These are phyloP conservation scores for Beauveria sp. DNA, from an alignment of 2,329 filamentous ascomycete genomes.

Conservation along the genomic window DNA sequence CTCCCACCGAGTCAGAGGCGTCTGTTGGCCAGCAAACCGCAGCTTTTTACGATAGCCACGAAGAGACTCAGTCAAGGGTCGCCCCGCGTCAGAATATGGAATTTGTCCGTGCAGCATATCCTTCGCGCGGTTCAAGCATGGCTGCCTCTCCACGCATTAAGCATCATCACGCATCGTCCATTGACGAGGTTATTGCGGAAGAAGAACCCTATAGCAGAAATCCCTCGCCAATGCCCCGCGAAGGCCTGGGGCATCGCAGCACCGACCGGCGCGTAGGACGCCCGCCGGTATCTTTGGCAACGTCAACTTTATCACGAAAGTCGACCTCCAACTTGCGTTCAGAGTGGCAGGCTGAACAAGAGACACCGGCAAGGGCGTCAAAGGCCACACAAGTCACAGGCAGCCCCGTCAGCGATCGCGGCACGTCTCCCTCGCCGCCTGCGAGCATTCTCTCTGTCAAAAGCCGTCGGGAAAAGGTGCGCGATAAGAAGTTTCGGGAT, in stretches of 20 bases:
- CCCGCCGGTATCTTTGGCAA: constrained; percentile 8
- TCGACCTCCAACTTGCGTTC: constrained; percentile 2
- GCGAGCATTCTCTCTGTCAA: constrained; percentile 18
- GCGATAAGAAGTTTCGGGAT: constrained; percentile 32
- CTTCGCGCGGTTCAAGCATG: constrained; percentile 22
- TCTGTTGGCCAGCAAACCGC: neutral
- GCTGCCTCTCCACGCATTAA: constrained; percentile 14
- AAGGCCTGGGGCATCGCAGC: neutral
- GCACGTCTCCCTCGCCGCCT: constrained; percentile 12
- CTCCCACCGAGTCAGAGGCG: neutral
- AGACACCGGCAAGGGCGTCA: neutral
- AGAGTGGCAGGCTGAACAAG: neutral
- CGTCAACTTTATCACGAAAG: neutral
- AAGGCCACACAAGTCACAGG: constrained; percentile 13
- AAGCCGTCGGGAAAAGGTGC: constrained; percentile 31
- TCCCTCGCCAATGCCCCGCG: constrained; percentile 8
- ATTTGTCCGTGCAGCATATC: constrained; percentile 16
- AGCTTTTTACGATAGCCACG: neutral
- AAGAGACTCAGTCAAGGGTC: neutral
- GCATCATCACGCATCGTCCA: constrained; percentile 21
- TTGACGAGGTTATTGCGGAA: constrained; percentile 17
- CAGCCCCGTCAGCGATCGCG: constrained; percentile 15
- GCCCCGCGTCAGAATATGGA: neutral
- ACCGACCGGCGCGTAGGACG: neutral
- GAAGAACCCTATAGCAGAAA: neutral